A percentile compares a stretch with the other conserved stretches of the same genome.
phyloP scores from a whole-genome alignment of 257 asterid species.

The Verbena officinalis region DNA sequence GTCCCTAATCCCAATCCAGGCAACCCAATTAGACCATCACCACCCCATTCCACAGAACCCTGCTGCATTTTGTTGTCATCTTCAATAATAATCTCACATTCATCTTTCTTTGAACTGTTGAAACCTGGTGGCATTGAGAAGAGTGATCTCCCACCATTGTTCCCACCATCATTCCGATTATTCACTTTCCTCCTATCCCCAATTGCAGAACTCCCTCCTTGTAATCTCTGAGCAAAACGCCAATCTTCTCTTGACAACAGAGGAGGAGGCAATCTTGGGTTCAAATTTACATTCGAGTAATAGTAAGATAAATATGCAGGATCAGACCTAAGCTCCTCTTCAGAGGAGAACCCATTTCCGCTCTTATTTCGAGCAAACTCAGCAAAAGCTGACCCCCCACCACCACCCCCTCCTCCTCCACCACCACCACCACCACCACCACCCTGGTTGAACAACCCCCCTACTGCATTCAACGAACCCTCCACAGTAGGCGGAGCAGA shows the following conservation, averaged over 20 bases:
- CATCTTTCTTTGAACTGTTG: slow-evolving; percentile 55
- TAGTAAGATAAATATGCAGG: slow-evolving; percentile 83
- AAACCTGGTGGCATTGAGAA: slow-evolving; percentile 74
- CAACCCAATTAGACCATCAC: slow-evolving; percentile 95
- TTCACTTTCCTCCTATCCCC: slow-evolving; percentile 79
- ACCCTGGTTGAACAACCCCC: slow-evolving; percentile 54
- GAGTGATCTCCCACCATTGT: slow-evolving; percentile 51
- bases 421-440: slow-evolving; percentile 20
- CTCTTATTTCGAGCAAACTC: slow-evolving; percentile 63
- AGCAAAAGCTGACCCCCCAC: slow-evolving; percentile 34
- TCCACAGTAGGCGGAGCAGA: slow-evolving; percentile 90
- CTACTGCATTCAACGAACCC: slow-evolving; percentile 74
- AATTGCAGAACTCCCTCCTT: slow-evolving; percentile 70
- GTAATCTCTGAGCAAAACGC: slow-evolving; percentile 81
- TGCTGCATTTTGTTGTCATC: slow-evolving; percentile 49
- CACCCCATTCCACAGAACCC: slow-evolving; percentile 86
- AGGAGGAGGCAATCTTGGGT: slow-evolving; percentile 98
- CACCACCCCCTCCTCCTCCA: slow-evolving; percentile 27
- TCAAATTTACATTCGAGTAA: slow-evolving; percentile 83
- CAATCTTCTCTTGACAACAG: slow-evolving; percentile 88
- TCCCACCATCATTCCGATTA: slow-evolving; percentile 51
- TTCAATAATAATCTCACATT: slow-evolving; percentile 34
- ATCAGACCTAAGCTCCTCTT: slow-evolving; percentile 96
- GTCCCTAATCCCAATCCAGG: slow-evolving; percentile 82
- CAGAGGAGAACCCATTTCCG: slow-evolving; percentile 72